Base-by-base conservation (phyloP, 83 land plant species). In the Picea abies region DNA sequence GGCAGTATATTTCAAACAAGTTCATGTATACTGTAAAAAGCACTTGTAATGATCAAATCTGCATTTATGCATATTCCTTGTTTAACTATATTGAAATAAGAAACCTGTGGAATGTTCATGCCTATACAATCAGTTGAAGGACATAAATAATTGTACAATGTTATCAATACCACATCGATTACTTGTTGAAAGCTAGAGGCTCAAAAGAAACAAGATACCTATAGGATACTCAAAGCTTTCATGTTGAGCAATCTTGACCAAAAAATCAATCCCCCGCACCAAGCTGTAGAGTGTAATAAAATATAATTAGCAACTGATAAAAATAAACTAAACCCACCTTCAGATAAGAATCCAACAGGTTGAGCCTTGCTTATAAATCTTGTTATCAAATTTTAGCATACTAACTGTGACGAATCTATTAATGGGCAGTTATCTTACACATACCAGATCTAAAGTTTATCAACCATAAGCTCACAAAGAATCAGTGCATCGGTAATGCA, bases 221-320 rank as follows among this genome's bases (percentile, higher is more conserved):
- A 5, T 71, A 39, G 49, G 76, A 71, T 71, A 35, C n/a, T 71
- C 76, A 71, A 71, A 71, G 76, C 76, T 71, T 71, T 71, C 76
- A 39, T 71, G 76, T 71, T 71, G 76, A 39, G 76, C 76, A 39
- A 37, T 71, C 76, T 47, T 35, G 76, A 71, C 76, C 76, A 71
- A 71, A 71, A 71, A 71, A 8, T 71, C 76, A 20, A 71, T 71
- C 19, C 76, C 76, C 47, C 76, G 76, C 49, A 71, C 76, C 76
- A 71, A 39, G 47, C 76, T 71, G 76, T 47, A 41, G 32, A 19
- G 44, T 22, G 44, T 78, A 32, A 78, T 3, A 16, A 16, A 56
- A 15, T 32, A 58, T 6, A 17, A 39, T 5, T 39, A 71, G 49
- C 17, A 71, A 71, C 52, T 39, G 41, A 35, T 39, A 8, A n/a